Base-by-base conservation (phyloP, 331 rosid species). In the Saraca asoca region DNA sequence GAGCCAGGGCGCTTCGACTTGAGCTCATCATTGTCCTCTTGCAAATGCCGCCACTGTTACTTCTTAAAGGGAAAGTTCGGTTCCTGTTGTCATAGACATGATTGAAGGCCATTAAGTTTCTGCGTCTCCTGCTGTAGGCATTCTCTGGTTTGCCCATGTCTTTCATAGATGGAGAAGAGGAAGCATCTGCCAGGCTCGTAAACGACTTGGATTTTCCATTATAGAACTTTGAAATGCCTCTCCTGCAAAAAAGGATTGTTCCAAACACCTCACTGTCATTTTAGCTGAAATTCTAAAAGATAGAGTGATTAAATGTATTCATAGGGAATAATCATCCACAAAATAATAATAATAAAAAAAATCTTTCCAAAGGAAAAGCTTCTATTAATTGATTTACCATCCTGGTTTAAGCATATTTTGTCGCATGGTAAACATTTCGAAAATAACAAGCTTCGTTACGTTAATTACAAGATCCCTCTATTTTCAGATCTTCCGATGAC, bases 111-210 rank as follows among this genome's bases (percentile, higher is more conserved):
- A 93, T 68, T 12, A 82, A 71, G 73, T 85, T 93, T 63, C 97
- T 75, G 2, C 96, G 94, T 66, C 82, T 81, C 72, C 93, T 68
- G 7, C 78, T 64, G 73, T 87, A 90, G 1, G 95, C 88, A 62
- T 90, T 90, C 46, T 90, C 98, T 12, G 91, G 91, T 59, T 93
- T 93, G 9, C 71, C 87, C 29, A 90, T 80, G 62, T 84, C 97
- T 57, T 84, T 79, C 15, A 83, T 49, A 0, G 85, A 79, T 39
- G 85, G 64, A 7, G 79, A 46, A 24, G 78, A n/a, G 6, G 83
- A 61, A 7, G 90, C 96, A 43, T 82, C 97, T 16, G 66, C 81
- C 20, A 93, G 75, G 72, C 82, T 84, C 0, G 96, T 81, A 75
- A 76, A 93, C 31, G 98, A 93, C 66, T 86, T 93, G 0, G 97